phyloP scores from a whole-genome alignment of 2,329 filamentous ascomycete genomes.

The Thermothelomyces thermophilus region DNA sequence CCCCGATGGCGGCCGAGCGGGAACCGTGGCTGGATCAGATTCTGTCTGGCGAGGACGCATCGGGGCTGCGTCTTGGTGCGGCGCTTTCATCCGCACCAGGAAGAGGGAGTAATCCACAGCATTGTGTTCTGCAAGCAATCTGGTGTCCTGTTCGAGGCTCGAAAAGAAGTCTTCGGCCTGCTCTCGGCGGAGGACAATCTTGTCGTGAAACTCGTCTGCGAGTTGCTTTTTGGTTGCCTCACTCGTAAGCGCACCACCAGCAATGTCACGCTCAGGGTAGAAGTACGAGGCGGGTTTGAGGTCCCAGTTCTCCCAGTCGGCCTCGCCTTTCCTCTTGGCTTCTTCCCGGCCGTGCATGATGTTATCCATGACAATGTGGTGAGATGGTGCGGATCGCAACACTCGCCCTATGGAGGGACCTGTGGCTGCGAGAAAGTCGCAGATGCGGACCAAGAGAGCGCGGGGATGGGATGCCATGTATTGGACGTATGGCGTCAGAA shows the following conservation, averaged over 20 bases:
- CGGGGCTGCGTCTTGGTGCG: slow-evolving; percentile 14
- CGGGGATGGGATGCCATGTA: slow-evolving; percentile 55
- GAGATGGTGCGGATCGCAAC: slow-evolving; percentile 55
- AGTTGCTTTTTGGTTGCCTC: slow-evolving; percentile 60
- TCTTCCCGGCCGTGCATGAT: slow-evolving; percentile 54
- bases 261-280: slow-evolving; percentile 66
- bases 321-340: slow-evolving; percentile 28
- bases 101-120: slow-evolving; percentile 73
- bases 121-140: slow-evolving; percentile 54
- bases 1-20: slow-evolving; percentile 30
- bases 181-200: slow-evolving; percentile 49
- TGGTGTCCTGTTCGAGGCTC: slow-evolving; percentile 55
- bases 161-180: slow-evolving; percentile 51
- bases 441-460: slow-evolving; percentile 64
- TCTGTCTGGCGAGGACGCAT: slow-evolving; percentile 22
- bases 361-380: slow-evolving; percentile 76
- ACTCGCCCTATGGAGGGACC: slow-evolving; percentile 52
- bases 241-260: slow-evolving; percentile 55
- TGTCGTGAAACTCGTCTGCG: slow-evolving; percentile 61
- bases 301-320: slow-evolving; percentile 64
- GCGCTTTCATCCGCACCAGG: slow-evolving; percentile 45
- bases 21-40: slow-evolving; percentile 20
- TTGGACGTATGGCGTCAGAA: slow-evolving; percentile 57
- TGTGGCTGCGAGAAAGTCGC: slow-evolving; percentile 57
- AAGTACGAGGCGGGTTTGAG: slow-evolving; percentile 71